Conservation (phyloP, 1,139 yeast genomes). For the Hanseniaspora uvarum region DNA sequence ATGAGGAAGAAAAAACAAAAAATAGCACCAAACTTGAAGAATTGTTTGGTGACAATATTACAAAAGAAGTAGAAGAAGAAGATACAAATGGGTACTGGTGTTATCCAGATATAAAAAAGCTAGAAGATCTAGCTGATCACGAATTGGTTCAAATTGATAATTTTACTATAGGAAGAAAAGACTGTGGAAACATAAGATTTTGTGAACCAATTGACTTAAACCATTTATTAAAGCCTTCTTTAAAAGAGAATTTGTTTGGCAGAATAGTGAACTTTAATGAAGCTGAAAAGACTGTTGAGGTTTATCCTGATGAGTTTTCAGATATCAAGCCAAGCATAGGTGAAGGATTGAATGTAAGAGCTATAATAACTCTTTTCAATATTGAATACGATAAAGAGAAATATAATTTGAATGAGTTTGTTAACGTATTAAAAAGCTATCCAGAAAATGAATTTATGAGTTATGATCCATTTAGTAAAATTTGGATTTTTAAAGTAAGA, state of each 20-base stretch:
- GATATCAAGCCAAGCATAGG: constrained; percentile 54
- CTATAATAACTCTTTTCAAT: constrained; percentile 65
- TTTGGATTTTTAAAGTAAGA: constrained; percentile 74
- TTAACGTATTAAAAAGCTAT: constrained; percentile 42
- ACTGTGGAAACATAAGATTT: constrained; percentile 67
- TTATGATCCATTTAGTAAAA: constrained; percentile 64
- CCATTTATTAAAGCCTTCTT: constrained; percentile 36
- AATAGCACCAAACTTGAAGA: constrained; percentile 19
- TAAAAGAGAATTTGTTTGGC: constrained; percentile 44
- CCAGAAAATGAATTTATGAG: constrained; percentile 71
- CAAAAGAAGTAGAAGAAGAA: constrained; percentile 17
- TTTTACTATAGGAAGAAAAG: constrained; percentile 66
- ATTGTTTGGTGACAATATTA: constrained; percentile 17
- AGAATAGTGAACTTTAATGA: constrained; percentile 46
- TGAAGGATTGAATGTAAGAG: constrained; percentile 70
- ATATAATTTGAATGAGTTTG: constrained; percentile 32
- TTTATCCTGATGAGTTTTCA: constrained; percentile 45
- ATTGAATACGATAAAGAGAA: constrained; percentile 41
- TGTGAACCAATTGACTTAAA: constrained; percentile 64
- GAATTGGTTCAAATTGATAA: constrained; percentile 52
- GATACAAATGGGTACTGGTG: constrained; percentile 61
- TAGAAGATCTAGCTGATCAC: constrained; percentile 39
- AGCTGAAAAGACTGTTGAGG: constrained; percentile 46
- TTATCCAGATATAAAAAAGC: constrained; percentile 53
- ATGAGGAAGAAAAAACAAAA: constrained; percentile 10